Evolutionary conservation across 2,329 filamentous ascomycete species (phyloP), one percentile per base, ranked within the genome.

Genomic region (Ophiognomonia clavigignenti-juglandacearum): DNA sequence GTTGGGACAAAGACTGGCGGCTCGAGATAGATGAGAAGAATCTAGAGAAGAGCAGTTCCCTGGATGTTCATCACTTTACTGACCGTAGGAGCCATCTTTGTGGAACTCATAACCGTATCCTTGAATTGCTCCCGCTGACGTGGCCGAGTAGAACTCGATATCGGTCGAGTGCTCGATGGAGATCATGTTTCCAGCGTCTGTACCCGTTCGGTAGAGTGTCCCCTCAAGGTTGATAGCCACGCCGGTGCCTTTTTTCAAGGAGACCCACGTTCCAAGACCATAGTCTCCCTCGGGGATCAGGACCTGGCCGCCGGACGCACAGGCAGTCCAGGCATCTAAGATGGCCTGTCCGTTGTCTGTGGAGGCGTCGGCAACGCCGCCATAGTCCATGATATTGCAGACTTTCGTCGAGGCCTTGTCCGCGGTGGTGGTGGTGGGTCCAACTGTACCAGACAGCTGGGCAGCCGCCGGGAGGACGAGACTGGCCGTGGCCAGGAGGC

Each of bases 311-410:
- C 74, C 72, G 1, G 64, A 59, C 52, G 71, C 69, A 63, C 74
- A 78, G 18, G 63, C 59, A 14, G 52, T 39, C 59, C 59, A 62
- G 8, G 61, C 57, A 16, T 51, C 37, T 22, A 48, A 48, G 45
- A 62, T 58, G 20, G 60, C 60, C 20, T 46, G 56, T 39, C 60
- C 51, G 50, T 60, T 63, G 53, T 78, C 74, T 3, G 70, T 71
- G 14, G 62, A 59, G 32, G 71, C 70, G 52, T 72, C 69, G 2
- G 73, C 70, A n/a, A 64, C 64, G 24, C 66, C 75, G 10, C 75
- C 74, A 53, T 76, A 75, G 43, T 69, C 57, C 44, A 71, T 63
- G 43, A 78, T 73, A 55, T 71, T 71, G 62, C 74, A 78, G 4
- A 62, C 51, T 53, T 63, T 63, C 36, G 50, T 53, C 16, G 57